Evolutionary conservation across 2,329 filamentous ascomycete genomes (phyloP).

Genomic region (Penicillium psychrosexuale): DNA sequence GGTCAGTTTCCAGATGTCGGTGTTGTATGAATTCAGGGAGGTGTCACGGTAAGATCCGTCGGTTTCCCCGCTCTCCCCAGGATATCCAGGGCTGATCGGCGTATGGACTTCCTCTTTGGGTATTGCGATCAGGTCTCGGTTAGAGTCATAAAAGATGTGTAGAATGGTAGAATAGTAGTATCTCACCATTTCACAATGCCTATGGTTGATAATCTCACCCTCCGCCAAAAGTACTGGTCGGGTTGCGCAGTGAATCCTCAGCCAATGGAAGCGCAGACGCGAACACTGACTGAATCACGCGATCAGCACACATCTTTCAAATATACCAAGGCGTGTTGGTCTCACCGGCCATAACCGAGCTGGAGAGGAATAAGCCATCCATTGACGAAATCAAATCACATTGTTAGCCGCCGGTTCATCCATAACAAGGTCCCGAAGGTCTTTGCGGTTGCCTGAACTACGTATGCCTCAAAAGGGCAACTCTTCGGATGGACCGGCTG

Average conservation of each 20-base stretch:
- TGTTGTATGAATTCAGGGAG: neutral
- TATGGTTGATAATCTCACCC: neutral
- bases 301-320: constrained; percentile 23
- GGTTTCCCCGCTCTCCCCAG: constrained; percentile 18
- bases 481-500: constrained; percentile 22
- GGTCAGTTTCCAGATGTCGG: neutral
- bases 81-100: constrained; percentile 7
- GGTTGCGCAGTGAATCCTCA: constrained; percentile 31
- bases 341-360: constrained; percentile 24
- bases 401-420: constrained; percentile 26
- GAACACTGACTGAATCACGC: constrained; percentile 20
- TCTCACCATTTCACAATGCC: no score
- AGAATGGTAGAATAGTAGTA: no score
- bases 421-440: constrained; percentile 2
- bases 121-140: neutral
- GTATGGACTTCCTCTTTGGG: neutral
- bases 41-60: neutral
- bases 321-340: constrained; percentile 20
- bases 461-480: constrained; percentile 20
- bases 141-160: no score
- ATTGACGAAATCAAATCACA: constrained; percentile 33
- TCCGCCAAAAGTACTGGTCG: constrained; percentile 14
- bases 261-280: constrained; percentile 24
- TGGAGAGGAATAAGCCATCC: constrained; percentile 27
- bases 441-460: constrained; percentile 23